Percentiles rank a stretch among this genome's conserved stretches.
These are phyloP conservation scores for Cercospora janseana DNA, from an alignment of 2,329 filamentous ascomycete genomes.

Conservation along the genomic window DNA sequence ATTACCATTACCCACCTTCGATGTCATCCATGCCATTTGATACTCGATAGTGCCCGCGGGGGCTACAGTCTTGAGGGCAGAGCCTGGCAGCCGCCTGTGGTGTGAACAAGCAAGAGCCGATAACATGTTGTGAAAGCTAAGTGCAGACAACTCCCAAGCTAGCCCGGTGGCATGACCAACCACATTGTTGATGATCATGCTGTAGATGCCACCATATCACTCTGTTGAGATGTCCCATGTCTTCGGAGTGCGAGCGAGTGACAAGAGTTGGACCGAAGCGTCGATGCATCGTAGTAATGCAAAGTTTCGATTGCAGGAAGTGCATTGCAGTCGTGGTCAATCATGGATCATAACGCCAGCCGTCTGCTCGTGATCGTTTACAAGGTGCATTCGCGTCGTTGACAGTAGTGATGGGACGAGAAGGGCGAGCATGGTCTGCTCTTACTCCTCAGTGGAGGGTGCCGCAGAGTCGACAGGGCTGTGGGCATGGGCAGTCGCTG, in stretches of 20 bases:
- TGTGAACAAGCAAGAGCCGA: slow-evolving; percentile 14
- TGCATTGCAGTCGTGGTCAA: slow-evolving; percentile 28
- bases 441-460: slow-evolving; percentile 31
- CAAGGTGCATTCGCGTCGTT: slow-evolving; percentile 22
- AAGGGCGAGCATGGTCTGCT: slow-evolving; percentile 6
- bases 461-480: slow-evolving; percentile 31
- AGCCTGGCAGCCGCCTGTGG: slow-evolving; percentile 18
- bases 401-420: slow-evolving; percentile 28
- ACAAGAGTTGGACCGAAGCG: slow-evolving; percentile 19
- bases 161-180: slow-evolving; percentile 31
- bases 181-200: slow-evolving; percentile 33
- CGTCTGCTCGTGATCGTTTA: slow-evolving; percentile 32
- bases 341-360: slow-evolving; percentile 30
- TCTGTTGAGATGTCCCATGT: slow-evolving; percentile 22
- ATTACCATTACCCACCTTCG: slow-evolving; percentile 30
- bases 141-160: slow-evolving; percentile 27
- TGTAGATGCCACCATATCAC: slow-evolving; percentile 29
- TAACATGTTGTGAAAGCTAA: slow-evolving; percentile 24
- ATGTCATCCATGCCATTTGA: slow-evolving; percentile 17
- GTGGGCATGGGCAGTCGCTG: slow-evolving; percentile 25
- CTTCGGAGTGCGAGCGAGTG: slow-evolving; percentile 25
- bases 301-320: slow-evolving; percentile 18
- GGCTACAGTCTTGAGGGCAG: slow-evolving; percentile 28
- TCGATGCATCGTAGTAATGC: slow-evolving; percentile 25
- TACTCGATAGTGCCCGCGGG: slow-evolving; percentile 28